Evolutionary conservation across 2,329 filamentous ascomycete genomes (phyloP), one percentile per base, ranked within the genome.

Genomic region (Endocalyx cinctus): DNA sequence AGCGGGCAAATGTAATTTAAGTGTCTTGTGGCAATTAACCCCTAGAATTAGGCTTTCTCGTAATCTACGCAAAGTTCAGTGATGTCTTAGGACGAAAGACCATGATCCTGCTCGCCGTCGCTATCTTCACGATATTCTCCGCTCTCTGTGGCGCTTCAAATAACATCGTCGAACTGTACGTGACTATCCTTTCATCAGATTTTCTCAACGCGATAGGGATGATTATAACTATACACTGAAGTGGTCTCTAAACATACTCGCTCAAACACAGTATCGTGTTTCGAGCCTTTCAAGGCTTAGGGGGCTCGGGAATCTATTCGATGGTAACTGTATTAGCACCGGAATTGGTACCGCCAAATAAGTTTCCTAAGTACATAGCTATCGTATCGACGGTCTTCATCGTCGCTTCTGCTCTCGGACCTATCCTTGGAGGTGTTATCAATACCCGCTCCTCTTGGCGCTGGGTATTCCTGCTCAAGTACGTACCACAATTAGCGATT

Each of bases 381-480:
- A 47, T 56, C 25, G 49, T 52, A 40, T 66, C 58, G 43, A 53
- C 52, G 41, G 59, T 66, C 5, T 63, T 64, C 33, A 60, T 60
- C 4, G 37, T 70, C 10, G 56, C 58, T 7, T 64, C 60, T 27
- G 49, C 66, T 0, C 45, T 68, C 1, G 66, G 67, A 0, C 66
- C 64, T 2, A 37, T 70, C 7, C 45, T 70, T 0, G 66, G 67
- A 2, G 67, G 67, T 4, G 52, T 55, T 7, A 67, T 71, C 5
- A 54, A 51, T 6, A 55, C 62, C 28, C 42, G 57, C 10, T 53
- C 57, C 0, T 61, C 52, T 1, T 70, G 65, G 66, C 48, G 64
- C 43, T 67, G 67, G 67, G 63, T 70, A 3, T 70, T 70, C 40
- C 59, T 61, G 23, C 53, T 71, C 4, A 69, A 71, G 64, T 69